Evolutionary conservation across 2,329 filamentous ascomycete genomes (phyloP), one percentile per base, ranked within the genome.

Genomic region (Byssochlamys sp.): DNA sequence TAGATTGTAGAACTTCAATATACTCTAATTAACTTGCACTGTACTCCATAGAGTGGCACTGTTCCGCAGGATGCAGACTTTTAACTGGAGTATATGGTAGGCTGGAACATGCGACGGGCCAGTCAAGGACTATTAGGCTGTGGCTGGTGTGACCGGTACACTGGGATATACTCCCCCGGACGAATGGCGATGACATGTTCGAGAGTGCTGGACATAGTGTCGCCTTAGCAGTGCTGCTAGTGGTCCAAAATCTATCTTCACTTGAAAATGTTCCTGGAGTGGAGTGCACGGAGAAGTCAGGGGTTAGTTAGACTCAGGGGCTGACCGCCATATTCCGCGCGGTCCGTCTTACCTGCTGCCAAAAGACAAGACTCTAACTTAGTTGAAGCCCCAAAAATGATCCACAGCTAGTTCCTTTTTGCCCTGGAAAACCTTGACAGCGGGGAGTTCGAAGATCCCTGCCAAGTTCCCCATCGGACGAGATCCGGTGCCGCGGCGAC

Each of bases 401-500:
- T 51, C 49, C 49, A 51, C 49, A 45, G 39, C 39, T 45, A 45
- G 39, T 45, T 45, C 39, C 14, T n/a, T 24, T 25, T 26, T 26
- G 49, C 11, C 49, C 11, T 5, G 49, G n/a, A 51, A 51, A 51
- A 25, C 27, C 7, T 51, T 7, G n/a, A 45, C 39, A 45, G 39
- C 39, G 39, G 49, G 9, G 49, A 51, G 49, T 12, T 11, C 24
- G 26, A 51, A 28, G 26, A 51, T 51, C 49, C 49, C 49, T 51
- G 49, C 49, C 49, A 58, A 55, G 57, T 55, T 19, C 56, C 56
- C 58, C 62, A 70, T 56, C 69, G 69, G 70, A 70, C 59, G 62
- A 63, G 63, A 66, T 66, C 69, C 65, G 65, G 65, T 71, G 67
- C 70, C 70, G 69, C 70, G 69, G 65, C 65, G 69, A 70, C 67